Evolutionary conservation across 495 filamentous ascomycete species (phyloP).

Genomic region (Aspergillus olivimuriae): DNA sequence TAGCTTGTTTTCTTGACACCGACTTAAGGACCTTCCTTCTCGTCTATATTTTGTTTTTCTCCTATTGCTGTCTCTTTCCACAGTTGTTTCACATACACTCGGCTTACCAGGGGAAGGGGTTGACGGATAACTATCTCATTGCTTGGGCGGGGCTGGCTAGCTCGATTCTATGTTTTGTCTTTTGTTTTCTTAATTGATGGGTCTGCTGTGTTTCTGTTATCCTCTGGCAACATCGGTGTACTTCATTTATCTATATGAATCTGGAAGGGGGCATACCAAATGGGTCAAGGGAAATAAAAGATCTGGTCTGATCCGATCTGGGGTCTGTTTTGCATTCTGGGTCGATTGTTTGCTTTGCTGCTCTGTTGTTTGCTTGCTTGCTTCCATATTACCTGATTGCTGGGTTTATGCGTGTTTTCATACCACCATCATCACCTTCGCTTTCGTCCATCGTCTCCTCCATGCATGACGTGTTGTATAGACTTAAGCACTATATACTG

Average conservation of each 20-base stretch:
- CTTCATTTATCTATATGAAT: not conserved
- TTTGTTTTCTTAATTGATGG: not conserved
- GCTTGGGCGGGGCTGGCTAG: conserved; percentile 11
- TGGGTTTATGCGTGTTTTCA: not conserved
- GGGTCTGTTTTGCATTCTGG: not conserved
- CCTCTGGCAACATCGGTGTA: not conserved
- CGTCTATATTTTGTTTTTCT: conserved; percentile 13
- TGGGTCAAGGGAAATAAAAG: not conserved
- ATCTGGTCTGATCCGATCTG: not conserved
- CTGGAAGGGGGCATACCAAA: not conserved
- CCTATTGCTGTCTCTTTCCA: too few relatives aligned
- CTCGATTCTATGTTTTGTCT: not conserved
- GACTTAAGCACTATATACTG: too few relatives aligned
- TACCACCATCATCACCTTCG: not conserved
- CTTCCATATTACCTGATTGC: too few relatives aligned
- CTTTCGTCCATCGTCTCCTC: conserved; percentile 2
- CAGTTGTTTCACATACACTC: too few relatives aligned
- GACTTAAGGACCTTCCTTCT: conserved; percentile 2
- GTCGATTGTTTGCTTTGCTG: not conserved
- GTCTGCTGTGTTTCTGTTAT: not conserved
- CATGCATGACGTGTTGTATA: too few relatives aligned
- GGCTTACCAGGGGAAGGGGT: too few relatives aligned
- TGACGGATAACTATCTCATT: too few relatives aligned
- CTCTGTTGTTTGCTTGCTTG: conserved; percentile 2
- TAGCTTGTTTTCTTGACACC: conserved; percentile 8